Evolutionary conservation across 208 protist species (phyloP), one percentile per base, ranked within the genome.

Genomic region (Polymyxa betae): DNA sequence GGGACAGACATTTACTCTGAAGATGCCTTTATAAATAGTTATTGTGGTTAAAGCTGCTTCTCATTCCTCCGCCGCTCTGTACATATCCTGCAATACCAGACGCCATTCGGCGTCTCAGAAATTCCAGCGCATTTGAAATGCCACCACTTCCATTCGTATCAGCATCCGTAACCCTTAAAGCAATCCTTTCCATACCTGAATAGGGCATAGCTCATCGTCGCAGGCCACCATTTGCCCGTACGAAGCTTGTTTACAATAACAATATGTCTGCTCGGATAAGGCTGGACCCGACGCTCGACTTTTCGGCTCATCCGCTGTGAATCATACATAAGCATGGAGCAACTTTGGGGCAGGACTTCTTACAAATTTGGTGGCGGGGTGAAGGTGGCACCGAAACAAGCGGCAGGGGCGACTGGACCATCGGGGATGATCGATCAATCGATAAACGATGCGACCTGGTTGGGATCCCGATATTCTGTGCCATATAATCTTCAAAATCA

Each of bases 111-210:
- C 5, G 16, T 82, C n/a, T 82, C 72, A n/a, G 72, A 5, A 43
- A 82, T 82, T 35, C 72, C 72, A 20, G 72, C 72, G 35, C 72
- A 82, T 82, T 82, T 82, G 72, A 82, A 82, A 82, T 82, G 72
- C 49, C 49, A 60, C 49, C 49, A 60, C 49, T 60, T 24, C 49
- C 5, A 60, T 29, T 24, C 12, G 24, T 29, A 60, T 60, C 12
- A 29, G 49, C 5, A 60, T 29, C 5, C 5, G 24, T 60, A 29
- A 24, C 5, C 5, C 5, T 60, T 60, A 5, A 60, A 29, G 5
- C 5, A 60, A 60, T 29, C 12, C 24, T 60, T 5, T 24, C 72
- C 16, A 40, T 20, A 35, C n/a, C 72, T 82, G 72, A n/a, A 82
- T 82, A 20, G 72, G 16, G 40, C 72, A 82, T 20, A 38, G 5